Evolutionary conservation across 1,284 basidiomycete species (phyloP), one percentile per base, ranked within the genome.

Genomic region (Fistulinella cinereoalba): DNA sequence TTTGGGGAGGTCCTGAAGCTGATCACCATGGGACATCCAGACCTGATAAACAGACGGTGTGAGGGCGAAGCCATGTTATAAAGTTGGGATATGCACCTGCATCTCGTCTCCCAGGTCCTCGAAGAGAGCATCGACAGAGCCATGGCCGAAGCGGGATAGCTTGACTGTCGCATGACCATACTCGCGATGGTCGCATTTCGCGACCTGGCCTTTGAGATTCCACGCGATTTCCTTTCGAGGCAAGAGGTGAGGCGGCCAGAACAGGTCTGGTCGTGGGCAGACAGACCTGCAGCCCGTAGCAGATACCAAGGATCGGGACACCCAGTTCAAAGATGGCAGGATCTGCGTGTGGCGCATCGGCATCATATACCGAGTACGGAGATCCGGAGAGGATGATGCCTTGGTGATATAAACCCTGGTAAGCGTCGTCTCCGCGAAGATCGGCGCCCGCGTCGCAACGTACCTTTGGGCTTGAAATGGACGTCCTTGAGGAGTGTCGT

Each of bases 11-110:
- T 79, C 80, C 28, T 84, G 87, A 40, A 99, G 80, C 61, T 97
- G 93, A 69, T 99, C 97, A 18, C 96, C 96, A 67, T 99, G 97
- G 28, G 94, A 97, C 97, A 99, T 99, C 97, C 97, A 99, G 31
- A 98, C 96, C 88, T 96, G 56, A n/a, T 25, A 40, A 4, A 10
- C 8, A 19, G 2, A 18, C 3, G 16, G 29, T 47, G 9, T 40
- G 21, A 2, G 1, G 18, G 8, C 16, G 12, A 11, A 33, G 1
- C 11, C 40, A 22, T 23, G n/a, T 11, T 6, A 29, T 2, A 8
- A 22, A 16, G 5, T 18, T 6, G 15, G 37, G 13, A 46, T n/a
- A 9, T 28, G 6, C 52, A 90, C 90, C 75, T 89, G 84, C 75
- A 92, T 84, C 55, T 90, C 83, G 22, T 85, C 79, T 11, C 90